These are phyloP conservation scores for Agrocybe chaxingu DNA, from an alignment of 768 basidiomycete genomes.

Conservation along the genomic window DNA sequence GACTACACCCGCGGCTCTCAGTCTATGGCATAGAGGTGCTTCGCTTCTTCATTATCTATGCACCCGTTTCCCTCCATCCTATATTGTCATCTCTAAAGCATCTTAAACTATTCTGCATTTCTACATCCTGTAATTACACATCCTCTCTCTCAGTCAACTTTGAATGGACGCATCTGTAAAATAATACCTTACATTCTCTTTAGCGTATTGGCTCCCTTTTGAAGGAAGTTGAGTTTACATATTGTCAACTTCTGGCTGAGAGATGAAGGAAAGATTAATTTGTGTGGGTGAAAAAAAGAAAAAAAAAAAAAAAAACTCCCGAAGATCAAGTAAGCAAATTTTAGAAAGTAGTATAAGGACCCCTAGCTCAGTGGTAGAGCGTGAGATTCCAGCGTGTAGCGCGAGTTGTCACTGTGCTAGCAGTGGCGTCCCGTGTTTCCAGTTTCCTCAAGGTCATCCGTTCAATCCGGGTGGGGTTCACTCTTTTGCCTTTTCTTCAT, in stretches of 20 bases:
- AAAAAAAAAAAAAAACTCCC: too few relatives aligned
- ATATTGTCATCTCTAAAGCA: constrained; percentile 10
- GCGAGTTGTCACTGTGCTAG: neutral
- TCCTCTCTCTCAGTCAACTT: constrained; percentile 9
- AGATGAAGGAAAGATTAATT: neutral
- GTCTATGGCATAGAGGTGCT: too few relatives aligned
- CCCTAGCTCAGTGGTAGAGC: constrained; percentile 34
- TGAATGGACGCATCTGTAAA: constrained; percentile 21
- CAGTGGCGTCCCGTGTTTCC: too few relatives aligned
- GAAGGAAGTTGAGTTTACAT: neutral
- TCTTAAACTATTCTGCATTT: constrained; percentile 21
- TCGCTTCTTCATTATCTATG: neutral
- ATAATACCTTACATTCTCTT: constrained; percentile 19
- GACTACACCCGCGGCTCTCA: too few relatives aligned
- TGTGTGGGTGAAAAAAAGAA: too few relatives aligned
- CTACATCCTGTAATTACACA: constrained; percentile 17
- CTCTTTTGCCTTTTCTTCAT: constrained; percentile 11
- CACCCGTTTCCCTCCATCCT: neutral
- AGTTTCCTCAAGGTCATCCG: constrained; percentile 29
- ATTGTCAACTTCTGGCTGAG: neutral
- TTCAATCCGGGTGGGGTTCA: constrained; percentile 33
- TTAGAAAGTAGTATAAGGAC: constrained; percentile 12
- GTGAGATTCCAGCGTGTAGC: constrained; percentile 26
- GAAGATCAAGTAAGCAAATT: neutral
- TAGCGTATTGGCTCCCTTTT: constrained; percentile 8